These are phyloP conservation scores for Thelephora ganbajun DNA, from an alignment of 768 basidiomycete species.

Conservation along the genomic window DNA sequence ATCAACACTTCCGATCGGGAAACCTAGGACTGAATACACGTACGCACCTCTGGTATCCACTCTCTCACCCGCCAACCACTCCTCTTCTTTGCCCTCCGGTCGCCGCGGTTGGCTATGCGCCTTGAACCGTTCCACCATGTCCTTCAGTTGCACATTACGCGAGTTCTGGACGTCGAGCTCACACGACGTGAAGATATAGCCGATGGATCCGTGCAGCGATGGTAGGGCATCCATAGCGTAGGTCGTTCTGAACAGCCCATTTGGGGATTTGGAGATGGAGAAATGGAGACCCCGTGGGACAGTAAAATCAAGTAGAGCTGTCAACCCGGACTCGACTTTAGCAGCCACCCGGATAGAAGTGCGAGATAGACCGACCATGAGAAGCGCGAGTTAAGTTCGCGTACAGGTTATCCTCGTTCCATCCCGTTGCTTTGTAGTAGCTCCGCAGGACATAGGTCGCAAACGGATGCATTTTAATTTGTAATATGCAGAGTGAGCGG, in stretches of 20 bases:
- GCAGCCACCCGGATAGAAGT: conserved; percentile 3
- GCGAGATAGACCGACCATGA: conserved; percentile 37
- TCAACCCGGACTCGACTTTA: conserved; percentile 7
- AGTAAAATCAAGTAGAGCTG: conserved; percentile 85
- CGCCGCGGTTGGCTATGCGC: conserved; percentile 69
- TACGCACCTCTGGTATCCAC: conserved; percentile 61
- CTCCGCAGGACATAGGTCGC: conserved; percentile 77
- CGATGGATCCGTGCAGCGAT: conserved; percentile 82
- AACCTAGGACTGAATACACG: not conserved
- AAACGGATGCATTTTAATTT: conserved; percentile 60
- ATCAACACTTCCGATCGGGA: not conserved
- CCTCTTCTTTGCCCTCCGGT: conserved; percentile 68
- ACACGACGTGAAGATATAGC: conserved; percentile 88
- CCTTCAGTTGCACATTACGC: conserved; percentile 65
- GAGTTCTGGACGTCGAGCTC: conserved; percentile 61
- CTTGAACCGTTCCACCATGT: conserved; percentile 81
- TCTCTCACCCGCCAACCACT: conserved; percentile 69
- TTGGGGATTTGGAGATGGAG: conserved; percentile 79
- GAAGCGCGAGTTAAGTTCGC: conserved; percentile 84
- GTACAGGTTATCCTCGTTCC: conserved; percentile 95
- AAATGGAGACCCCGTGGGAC: conserved; percentile 73
- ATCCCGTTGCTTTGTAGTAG: conserved; percentile 87
- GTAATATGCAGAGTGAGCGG: not conserved
- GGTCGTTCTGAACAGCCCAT: conserved; percentile 76
- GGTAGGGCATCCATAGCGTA: conserved; percentile 91